A percentile compares a stretch with the other conserved stretches of the same genome.
phyloP scores from a whole-genome alignment of 1,284 basidiomycete genomes.

The Marasmius oreades region DNA sequence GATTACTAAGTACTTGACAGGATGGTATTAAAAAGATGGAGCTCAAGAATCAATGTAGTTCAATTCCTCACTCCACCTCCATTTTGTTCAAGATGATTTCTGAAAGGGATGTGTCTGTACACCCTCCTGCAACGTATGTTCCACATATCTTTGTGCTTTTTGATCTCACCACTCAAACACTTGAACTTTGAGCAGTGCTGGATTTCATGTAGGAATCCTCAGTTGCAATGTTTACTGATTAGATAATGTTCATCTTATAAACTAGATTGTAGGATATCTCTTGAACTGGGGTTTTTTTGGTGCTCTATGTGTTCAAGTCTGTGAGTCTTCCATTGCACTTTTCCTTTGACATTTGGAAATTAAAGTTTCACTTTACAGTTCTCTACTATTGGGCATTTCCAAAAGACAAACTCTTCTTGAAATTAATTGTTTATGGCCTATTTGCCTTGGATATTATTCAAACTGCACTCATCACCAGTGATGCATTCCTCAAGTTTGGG shows the following conservation, averaged over 20 bases:
- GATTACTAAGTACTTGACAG: not conserved
- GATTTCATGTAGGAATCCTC: not conserved
- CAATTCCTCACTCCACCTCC: too few relatives aligned
- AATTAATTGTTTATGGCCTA: conserved; percentile 21
- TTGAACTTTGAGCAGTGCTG: not conserved
- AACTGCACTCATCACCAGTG: conserved; percentile 19
- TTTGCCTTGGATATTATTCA: conserved; percentile 20
- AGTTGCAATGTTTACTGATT: not conserved
- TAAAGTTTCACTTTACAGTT: conserved; percentile 9
- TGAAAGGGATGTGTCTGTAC: too few relatives aligned
- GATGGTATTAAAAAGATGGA: not conserved
- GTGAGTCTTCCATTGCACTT: conserved; percentile 10
- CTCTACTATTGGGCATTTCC: conserved; percentile 24
- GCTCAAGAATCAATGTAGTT: not conserved
- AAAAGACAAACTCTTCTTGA: conserved; percentile 17
- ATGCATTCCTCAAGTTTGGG: conserved; percentile 22
- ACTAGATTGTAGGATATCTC: conserved; percentile 20
- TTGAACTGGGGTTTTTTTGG: conserved; percentile 22
- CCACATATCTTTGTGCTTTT: too few relatives aligned
- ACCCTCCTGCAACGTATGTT: too few relatives aligned
- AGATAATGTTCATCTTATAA: not conserved
- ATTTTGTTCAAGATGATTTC: too few relatives aligned
- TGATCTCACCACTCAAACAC: not conserved
- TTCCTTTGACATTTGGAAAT: not conserved
- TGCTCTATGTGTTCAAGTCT: conserved; percentile 21